phyloP scores from a whole-genome alignment of 805 yeast genomes.

The Naumovozyma castellii region DNA sequence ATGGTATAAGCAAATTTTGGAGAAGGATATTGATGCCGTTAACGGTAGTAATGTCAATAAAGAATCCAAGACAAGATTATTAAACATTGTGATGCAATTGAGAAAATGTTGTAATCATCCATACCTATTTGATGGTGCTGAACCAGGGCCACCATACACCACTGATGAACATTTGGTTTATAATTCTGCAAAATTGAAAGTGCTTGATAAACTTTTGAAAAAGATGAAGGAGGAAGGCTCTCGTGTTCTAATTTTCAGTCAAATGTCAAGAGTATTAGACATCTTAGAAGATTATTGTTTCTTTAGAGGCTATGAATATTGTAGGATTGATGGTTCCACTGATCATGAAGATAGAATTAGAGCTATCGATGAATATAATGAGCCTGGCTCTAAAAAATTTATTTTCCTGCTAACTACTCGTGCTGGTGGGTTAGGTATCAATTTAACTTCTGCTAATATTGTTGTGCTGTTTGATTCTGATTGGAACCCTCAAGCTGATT shows the following conservation, averaged over 20 bases:
- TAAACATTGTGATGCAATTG: slow-evolving; percentile 77
- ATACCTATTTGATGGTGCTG: slow-evolving; percentile 77
- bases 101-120: slow-evolving; percentile 84
- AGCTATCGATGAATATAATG: slow-evolving; percentile 71
- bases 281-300: slow-evolving; percentile 71
- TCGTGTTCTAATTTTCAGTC: slow-evolving; percentile 69
- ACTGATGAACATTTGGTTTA: slow-evolving; percentile 74
- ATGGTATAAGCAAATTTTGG: slow-evolving; percentile 70
- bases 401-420: slow-evolving; percentile 71
- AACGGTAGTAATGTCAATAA: slow-evolving; percentile 71
- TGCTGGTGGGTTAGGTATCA: slow-evolving; percentile 87
- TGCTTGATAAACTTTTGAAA: slow-evolving; percentile 56
- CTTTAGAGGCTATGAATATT: slow-evolving; percentile 59
- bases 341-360: slow-evolving; percentile 67
- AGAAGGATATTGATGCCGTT: slow-evolving; percentile 76
- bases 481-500: slow-evolving; percentile 86
- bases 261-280: slow-evolving; percentile 75
- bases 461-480: slow-evolving; percentile 72
- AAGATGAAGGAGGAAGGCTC: slow-evolving; percentile 61
- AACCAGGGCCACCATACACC: slow-evolving; percentile 82
- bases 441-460: slow-evolving; percentile 70
- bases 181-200: slow-evolving; percentile 63
- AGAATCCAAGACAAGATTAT: slow-evolving; percentile 65
- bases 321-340: slow-evolving; percentile 78
- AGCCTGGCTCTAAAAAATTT: slow-evolving; percentile 63